Base-by-base conservation (phyloP, 1,139 yeast species). In the Taphrina pruni region DNA sequence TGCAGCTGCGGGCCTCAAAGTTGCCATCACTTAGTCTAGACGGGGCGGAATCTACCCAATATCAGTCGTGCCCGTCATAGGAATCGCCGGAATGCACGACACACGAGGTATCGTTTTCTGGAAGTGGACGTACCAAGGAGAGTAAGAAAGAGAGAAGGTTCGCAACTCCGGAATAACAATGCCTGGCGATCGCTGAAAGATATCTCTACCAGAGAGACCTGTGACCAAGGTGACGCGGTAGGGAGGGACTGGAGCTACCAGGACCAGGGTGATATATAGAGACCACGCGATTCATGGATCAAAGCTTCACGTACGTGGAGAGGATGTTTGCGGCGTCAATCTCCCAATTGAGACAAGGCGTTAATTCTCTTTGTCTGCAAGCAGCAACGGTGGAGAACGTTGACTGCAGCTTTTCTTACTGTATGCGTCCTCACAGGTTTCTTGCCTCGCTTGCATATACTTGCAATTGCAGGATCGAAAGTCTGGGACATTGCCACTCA, bases 1-100 rank as follows among this genome's bases (percentile, higher is more conserved):
- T 14, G 62, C 20, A 41, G 46, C 62, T 11, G 41, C 62, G n/a
- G 62, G 62, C 32, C 62, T 43, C 62, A 58, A 26, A 14, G 62
- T 58, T n/a, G 62, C 39, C 62, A 58, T 58, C 6, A 11, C 43
- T 39, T 39, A 9, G 14, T 26, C 32, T 26, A 4, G 32, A 26
- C 2, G 4, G 32, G 32, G 32, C 4, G 4, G 32, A 26, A 26
- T 26, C 32, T 26, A 4, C 32, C 4, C 32, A 4, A 26, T 26
- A 26, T 26, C 32, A 26, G 32, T 26, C 32, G 32, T 26, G 32
- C 2, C 32, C 32, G 2, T 26, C 4, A 26, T 26, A 38, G 46
- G 20, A 45, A 7, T n/a, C n/a, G 48, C 20, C 20, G 2, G 48
- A 12, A 6, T 17, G 48, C 48, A 7, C 20, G 20, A 45, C 20